phyloP scores from a whole-genome alignment of 257 asterid species.

The Nicotiana knightiana region DNA sequence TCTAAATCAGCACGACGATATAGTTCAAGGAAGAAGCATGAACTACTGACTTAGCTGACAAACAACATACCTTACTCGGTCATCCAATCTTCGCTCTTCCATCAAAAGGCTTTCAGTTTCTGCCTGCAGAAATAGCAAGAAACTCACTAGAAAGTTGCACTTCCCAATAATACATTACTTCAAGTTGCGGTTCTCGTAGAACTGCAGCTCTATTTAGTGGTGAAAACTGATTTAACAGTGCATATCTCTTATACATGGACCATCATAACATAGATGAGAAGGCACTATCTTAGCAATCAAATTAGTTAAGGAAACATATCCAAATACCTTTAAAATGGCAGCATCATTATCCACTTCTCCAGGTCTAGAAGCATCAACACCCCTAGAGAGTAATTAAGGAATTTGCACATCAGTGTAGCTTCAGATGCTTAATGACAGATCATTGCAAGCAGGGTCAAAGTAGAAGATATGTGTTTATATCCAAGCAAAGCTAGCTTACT shows the following conservation, averaged over 20 bases:
- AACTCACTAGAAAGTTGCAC: background rate
- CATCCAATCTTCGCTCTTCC: conserved; percentile 72
- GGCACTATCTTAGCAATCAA: background rate
- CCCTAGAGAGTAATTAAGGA: conserved; percentile 28
- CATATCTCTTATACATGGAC: background rate
- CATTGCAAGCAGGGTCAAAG: conserved; percentile 6
- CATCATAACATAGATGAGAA: background rate
- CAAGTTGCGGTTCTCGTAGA: background rate
- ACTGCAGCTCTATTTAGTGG: background rate
- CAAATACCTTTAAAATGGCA: conserved; percentile 64
- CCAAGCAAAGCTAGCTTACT: conserved; percentile 30
- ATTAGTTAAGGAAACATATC: background rate
- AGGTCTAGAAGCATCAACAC: conserved; percentile 64
- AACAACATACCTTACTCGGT: conserved; percentile 50
- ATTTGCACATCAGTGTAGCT: background rate
- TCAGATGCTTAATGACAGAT: background rate
- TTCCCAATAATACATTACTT: background rate
- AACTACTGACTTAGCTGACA: conserved; percentile 16
- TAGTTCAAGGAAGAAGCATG: conserved; percentile 12
- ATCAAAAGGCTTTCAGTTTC: conserved; percentile 72
- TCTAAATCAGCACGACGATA: conserved; percentile 23
- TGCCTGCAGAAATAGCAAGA: conserved; percentile 44
- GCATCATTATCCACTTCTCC: conserved; percentile 72
- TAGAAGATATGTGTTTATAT: conserved; percentile 2
- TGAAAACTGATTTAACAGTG: background rate